Conservation (phyloP, 257 asterid species). For the Sherardia arvensis region DNA sequence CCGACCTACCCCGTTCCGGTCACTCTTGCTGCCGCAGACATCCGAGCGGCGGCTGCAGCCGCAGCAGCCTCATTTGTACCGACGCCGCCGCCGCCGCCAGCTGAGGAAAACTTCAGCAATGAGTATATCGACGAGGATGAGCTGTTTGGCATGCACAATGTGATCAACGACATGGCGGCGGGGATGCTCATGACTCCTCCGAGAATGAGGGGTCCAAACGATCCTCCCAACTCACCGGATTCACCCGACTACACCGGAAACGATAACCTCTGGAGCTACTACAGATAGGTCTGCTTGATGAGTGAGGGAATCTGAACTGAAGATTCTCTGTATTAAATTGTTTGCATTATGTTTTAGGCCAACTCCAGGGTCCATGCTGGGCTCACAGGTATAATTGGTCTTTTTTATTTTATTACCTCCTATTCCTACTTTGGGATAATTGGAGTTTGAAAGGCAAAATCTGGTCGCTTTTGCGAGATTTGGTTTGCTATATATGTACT, state of each 20-base stretch:
- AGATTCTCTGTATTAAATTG: not conserved
- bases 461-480: not conserved
- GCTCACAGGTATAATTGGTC: not conserved
- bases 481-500: no score
- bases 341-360: not conserved
- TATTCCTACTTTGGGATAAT: not conserved
- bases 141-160: not conserved
- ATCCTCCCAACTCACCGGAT: conserved; percentile 29
- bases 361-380: not conserved
- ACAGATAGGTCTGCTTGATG: no score
- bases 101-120: not conserved
- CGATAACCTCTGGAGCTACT: conserved; percentile 40
- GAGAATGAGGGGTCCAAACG: conserved; percentile 14
- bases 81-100: not conserved
- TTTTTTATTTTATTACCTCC: not conserved
- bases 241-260: conserved; percentile 7
- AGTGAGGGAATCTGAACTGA: not conserved
- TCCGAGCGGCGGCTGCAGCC: not conserved
- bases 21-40: not conserved
- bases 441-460: not conserved
- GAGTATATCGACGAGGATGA: not conserved
- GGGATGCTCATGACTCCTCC: conserved; percentile 13
- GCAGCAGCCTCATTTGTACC: not conserved
- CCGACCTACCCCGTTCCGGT: not conserved
- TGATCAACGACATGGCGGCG: not conserved